A percentile compares a stretch with the other conserved stretches of the same genome.
These are phyloP conservation scores for Trichoderma oligosporum DNA, from an alignment of 2,329 filamentous ascomycete genomes.

Conservation along the genomic window DNA sequence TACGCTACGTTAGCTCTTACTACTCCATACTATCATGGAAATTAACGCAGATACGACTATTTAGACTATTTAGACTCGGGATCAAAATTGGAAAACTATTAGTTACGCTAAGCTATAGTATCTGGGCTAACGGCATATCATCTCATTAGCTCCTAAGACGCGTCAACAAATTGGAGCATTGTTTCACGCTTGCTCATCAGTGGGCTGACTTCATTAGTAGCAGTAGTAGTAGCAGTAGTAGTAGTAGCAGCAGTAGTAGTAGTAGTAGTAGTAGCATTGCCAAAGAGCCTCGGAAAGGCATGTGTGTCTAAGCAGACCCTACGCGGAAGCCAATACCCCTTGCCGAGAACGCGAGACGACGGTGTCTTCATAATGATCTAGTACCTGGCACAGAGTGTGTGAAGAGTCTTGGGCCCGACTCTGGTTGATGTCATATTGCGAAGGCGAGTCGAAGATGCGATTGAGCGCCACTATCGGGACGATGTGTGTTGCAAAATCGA, in stretches of 20 bases:
- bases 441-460: slow-evolving; percentile 4
- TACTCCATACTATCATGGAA: no score
- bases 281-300: slow-evolving; percentile 42
- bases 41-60: no score
- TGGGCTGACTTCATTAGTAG: slow-evolving; percentile 29
- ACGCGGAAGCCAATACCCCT: slow-evolving; percentile 48
- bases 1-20: no score
- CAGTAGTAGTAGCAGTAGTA: background rate
- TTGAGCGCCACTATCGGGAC: slow-evolving; percentile 22
- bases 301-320: slow-evolving; percentile 54
- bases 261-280: background rate
- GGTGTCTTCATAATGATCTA: slow-evolving; percentile 43
- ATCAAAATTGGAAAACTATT: no score
- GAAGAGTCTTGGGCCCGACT: background rate
- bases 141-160: slow-evolving; percentile 8
- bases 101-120: no score
- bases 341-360: slow-evolving; percentile 42
- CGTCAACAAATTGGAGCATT: slow-evolving; percentile 32
- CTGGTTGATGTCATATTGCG: background rate
- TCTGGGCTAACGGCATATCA: no score
- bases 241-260: background rate
- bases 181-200: slow-evolving; percentile 39
- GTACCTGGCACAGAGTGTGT: slow-evolving; percentile 25
- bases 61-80: no score
- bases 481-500: slow-evolving; percentile 40